A percentile compares a stretch with the other conserved stretches of the same genome.
Evolutionary conservation across 2,329 filamentous ascomycete genomes (phyloP).

Genomic region (Diplocarpon rosae): DNA sequence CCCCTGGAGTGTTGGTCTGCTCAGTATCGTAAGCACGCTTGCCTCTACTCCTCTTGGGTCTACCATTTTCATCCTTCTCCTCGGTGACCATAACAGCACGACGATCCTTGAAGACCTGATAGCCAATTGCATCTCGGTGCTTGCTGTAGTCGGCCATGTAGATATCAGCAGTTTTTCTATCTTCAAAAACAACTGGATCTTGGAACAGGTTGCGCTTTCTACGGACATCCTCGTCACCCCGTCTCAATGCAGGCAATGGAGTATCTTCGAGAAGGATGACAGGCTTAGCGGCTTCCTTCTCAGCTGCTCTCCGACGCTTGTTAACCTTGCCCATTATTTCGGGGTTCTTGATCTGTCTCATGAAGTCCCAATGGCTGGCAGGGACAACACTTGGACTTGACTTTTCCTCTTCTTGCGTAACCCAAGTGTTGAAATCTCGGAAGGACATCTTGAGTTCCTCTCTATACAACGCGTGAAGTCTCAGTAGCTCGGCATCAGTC

Average conservation of each 20-base stretch:
- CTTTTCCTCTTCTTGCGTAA: neutral
- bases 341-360: slow-evolving; percentile 3
- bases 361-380: neutral
- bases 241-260: slow-evolving; percentile 2
- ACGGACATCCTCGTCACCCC: slow-evolving; percentile 18
- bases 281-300: slow-evolving; percentile 2
- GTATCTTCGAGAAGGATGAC: slow-evolving; percentile 1
- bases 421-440: slow-evolving; percentile 1
- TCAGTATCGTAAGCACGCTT: slow-evolving; percentile 11
- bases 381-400: neutral
- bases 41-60: slow-evolving; percentile 17
- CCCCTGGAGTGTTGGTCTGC: slow-evolving; percentile 18
- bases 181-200: slow-evolving; percentile 22
- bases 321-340: slow-evolving; percentile 3
- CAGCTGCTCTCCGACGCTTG: neutral
- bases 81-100: slow-evolving; percentile 9
- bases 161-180: slow-evolving; percentile 44
- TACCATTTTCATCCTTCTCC: slow-evolving; percentile 15
- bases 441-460: slow-evolving; percentile 1
- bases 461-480: neutral
- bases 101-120: slow-evolving; percentile 37
- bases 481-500: slow-evolving; percentile 5
- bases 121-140: slow-evolving; percentile 44
- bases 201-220: slow-evolving; percentile 19
- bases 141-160: slow-evolving; percentile 53